Conservation (phyloP, 495 filamentous ascomycete genomes). For the Hapsidospora chrysogenum region DNA sequence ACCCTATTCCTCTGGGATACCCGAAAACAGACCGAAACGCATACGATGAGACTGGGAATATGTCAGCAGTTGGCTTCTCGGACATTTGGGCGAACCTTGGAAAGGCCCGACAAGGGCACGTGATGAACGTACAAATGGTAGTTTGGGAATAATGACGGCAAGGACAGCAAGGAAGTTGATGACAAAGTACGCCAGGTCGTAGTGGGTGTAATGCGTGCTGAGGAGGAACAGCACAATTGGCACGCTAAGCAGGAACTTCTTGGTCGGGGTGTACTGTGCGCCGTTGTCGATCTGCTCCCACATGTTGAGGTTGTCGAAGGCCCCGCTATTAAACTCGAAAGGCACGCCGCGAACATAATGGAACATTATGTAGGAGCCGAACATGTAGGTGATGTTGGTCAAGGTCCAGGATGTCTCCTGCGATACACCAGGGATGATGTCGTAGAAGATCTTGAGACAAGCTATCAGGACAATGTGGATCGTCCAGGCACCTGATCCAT, state of each 20-base stretch:
- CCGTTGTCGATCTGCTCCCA: slow-evolving; percentile 99
- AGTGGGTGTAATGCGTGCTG: slow-evolving; percentile 97
- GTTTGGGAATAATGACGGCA: slow-evolving; percentile 84
- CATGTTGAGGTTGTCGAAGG: slow-evolving; percentile 99
- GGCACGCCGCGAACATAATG: slow-evolving; percentile 96
- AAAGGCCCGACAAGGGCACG: not conserved
- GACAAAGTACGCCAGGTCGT: slow-evolving; percentile 87
- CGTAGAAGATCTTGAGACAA: slow-evolving; percentile 83
- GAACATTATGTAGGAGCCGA: slow-evolving; percentile 98
- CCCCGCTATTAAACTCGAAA: slow-evolving; percentile 98
- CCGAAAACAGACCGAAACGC: slow-evolving; percentile 50
- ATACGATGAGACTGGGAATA: slow-evolving; percentile 47
- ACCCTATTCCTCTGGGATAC: slow-evolving; percentile 33
- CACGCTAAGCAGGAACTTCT: slow-evolving; percentile 92
- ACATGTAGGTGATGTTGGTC: slow-evolving; percentile 98
- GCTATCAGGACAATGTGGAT: slow-evolving; percentile 89
- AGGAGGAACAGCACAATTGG: slow-evolving; percentile 87
- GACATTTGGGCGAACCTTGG: slow-evolving; percentile 1
- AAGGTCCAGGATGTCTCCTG: slow-evolving; percentile 98
- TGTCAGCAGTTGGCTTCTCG: slow-evolving; percentile 4
- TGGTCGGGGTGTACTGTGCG: slow-evolving; percentile 93
- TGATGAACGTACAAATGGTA: slow-evolving; percentile 76
- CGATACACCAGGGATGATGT: slow-evolving; percentile 83
- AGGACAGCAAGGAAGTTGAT: slow-evolving; percentile 90
- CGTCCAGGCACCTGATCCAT: slow-evolving; percentile 68